Conservation (phyloP, 1,284 basidiomycete species). For the Fomitiporia mediterranea region DNA sequence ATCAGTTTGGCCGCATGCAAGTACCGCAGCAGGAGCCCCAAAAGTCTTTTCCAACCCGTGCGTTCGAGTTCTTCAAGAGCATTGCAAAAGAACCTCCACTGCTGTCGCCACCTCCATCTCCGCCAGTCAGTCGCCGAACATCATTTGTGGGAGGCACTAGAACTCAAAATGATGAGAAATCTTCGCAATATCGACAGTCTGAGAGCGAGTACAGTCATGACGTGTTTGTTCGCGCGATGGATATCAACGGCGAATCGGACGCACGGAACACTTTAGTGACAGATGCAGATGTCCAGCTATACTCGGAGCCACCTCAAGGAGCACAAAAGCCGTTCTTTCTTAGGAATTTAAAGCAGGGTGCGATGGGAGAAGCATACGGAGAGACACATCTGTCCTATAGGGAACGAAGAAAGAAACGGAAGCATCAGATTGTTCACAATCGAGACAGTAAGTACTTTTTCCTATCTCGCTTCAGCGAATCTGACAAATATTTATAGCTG, state of each 20-base stretch:
- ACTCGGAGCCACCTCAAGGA: not conserved
- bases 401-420: slow-evolving; percentile 10
- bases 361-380: not conserved
- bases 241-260: slow-evolving; percentile 4
- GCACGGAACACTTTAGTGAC: not conserved
- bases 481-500: slow-evolving; percentile 33
- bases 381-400: slow-evolving; percentile 2
- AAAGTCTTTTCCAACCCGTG: not conserved
- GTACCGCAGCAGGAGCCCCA: not conserved
- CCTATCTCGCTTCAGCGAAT: not conserved
- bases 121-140: not conserved
- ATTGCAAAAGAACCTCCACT: slow-evolving; percentile 5
- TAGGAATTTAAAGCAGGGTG: not conserved
- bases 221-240: slow-evolving; percentile 11
- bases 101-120: slow-evolving; percentile 1
- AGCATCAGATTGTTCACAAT: slow-evolving; percentile 14
- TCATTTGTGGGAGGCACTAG: not conserved
- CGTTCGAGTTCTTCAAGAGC: not conserved
- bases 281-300: slow-evolving; percentile 12
- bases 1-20: not conserved
- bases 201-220: not conserved
- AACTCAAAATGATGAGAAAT: not conserved
- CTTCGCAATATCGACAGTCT: not conserved
- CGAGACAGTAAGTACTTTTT: slow-evolving; percentile 12
- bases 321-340: slow-evolving; percentile 8